These are phyloP conservation scores for Paragyromitra xinjiangensis DNA, from an alignment of 495 filamentous ascomycete genomes.

Conservation along the genomic window DNA sequence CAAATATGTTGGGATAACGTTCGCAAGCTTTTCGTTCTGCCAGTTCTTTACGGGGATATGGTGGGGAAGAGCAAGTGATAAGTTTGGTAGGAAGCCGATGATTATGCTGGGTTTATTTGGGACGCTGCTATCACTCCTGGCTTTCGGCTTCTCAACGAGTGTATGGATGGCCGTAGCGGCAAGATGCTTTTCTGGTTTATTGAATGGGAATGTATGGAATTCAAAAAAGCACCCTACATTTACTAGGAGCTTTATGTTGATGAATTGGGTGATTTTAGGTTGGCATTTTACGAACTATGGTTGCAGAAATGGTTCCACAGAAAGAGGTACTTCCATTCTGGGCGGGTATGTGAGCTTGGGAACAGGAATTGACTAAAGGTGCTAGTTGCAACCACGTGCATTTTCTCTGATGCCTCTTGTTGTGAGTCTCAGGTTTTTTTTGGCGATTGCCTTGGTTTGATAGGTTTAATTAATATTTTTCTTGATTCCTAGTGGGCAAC, in stretches of 20 bases:
- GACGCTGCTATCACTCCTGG: constrained; percentile 79
- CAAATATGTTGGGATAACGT: constrained; percentile 87
- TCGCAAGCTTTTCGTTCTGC: constrained; percentile 82
- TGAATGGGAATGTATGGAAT: constrained; percentile 76
- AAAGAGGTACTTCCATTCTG: constrained; percentile 58
- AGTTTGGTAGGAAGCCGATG: constrained; percentile 85
- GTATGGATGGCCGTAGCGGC: constrained; percentile 82
- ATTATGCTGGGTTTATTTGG: constrained; percentile 80
- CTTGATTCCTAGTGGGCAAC: constrained; percentile 68
- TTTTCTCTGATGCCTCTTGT: constrained; percentile 82
- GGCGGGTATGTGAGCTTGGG: not conserved
- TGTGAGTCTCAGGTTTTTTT: constrained; percentile 72
- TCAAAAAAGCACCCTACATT: not conserved
- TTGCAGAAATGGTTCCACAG: constrained; percentile 74
- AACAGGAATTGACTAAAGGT: not conserved
- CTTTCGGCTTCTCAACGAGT: constrained; percentile 83
- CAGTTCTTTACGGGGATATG: constrained; percentile 85
- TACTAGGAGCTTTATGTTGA: constrained; percentile 10
- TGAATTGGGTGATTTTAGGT: constrained; percentile 56
- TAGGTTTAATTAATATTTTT: constrained; percentile 14
- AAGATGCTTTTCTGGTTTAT: constrained; percentile 75
- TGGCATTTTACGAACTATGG: constrained; percentile 83
- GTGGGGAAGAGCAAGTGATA: constrained; percentile 85
- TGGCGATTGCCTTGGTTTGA: constrained; percentile 78
- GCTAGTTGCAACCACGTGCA: constrained; percentile 76